These are phyloP conservation scores for Phytophthora podocarpi DNA, from an alignment of 352 stramenopile genomes.

Conservation along the genomic window DNA sequence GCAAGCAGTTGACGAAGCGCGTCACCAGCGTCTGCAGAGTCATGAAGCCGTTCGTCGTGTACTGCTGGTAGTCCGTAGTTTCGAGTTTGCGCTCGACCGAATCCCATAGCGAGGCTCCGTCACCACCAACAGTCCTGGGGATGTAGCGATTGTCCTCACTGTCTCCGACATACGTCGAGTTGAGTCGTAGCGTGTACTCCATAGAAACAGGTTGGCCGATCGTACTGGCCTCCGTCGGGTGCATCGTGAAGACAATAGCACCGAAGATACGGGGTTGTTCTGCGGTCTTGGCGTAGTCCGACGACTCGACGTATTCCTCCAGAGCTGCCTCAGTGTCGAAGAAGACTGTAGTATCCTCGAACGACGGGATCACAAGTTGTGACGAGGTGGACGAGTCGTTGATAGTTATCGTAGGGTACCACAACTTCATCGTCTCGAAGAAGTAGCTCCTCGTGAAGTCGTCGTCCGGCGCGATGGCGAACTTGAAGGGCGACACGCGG, in stretches of 20 bases:
- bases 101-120: constrained; percentile 18
- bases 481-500: constrained; percentile 62
- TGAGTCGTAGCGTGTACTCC: constrained; percentile 58
- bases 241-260: constrained; percentile 65
- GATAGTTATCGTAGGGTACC: constrained; percentile 63
- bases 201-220: constrained; percentile 58
- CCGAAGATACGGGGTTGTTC: constrained; percentile 62
- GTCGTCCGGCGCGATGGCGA: constrained; percentile 63
- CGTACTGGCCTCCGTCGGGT: constrained; percentile 33
- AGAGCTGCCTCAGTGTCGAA: constrained; percentile 51
- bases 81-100: constrained; percentile 25
- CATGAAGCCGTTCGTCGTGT: constrained; percentile 31
- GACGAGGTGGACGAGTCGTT: constrained; percentile 27
- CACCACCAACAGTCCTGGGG: constrained; percentile 10
- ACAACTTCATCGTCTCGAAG: constrained; percentile 62
- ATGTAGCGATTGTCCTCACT: not conserved
- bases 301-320: constrained; percentile 53
- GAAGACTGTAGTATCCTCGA: constrained; percentile 67
- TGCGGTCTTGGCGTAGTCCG: constrained; percentile 48
- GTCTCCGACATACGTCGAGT: constrained; percentile 45
- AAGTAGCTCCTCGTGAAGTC: constrained; percentile 70
- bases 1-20: constrained; percentile 30
- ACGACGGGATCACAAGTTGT: constrained; percentile 36
- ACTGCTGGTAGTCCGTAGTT: constrained; percentile 27
- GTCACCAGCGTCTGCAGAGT: constrained; percentile 33